Evolutionary conservation across 1,284 basidiomycete genomes (phyloP), one percentile per base, ranked within the genome.

Genomic region (Malassezia sp.): DNA sequence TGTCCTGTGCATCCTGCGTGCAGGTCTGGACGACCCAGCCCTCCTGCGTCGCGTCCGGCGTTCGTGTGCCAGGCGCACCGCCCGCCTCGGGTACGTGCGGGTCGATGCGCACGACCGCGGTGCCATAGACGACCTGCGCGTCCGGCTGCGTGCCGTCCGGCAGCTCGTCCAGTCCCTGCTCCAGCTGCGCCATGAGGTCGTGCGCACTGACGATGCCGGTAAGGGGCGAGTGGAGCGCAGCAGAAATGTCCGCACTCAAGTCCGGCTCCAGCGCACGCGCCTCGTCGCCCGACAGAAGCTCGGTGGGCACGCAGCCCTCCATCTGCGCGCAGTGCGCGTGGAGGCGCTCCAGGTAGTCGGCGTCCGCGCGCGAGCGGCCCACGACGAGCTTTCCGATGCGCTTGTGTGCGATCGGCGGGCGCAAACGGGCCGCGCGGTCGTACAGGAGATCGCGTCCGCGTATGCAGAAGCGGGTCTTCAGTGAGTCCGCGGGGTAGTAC

Each of bases 191-290:
- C 78, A 89, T 85, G 24, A 73, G 54, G 4, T 79, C 71, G 73
- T 91, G 88, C 0, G 84, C 85, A 69, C 90, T 84, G 2, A 97
- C 73, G 52, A 97, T 93, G 1, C 91, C 91, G 0, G 91, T 95
- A 58, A 83, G 79, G 3, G 85, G 82, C 49, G 82, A 86, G 72
- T 82, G 80, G 17, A 97, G 71, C 0, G 88, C 87, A 11, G 76
- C 78, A 0, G 75, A 74, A 42, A 95, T 84, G 33, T 80, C 74
- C 2, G 70, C 61, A 0, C 83, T 82, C 1, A 97, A 74, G 58
- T 85, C 78, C 0, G 90, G 89, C 69, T 95, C 91, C 51, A 89
- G 71, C 38, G 78, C 74, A 38, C 79, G 77, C 4, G 84, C 83
- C 63, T 84, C 76, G n/a, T 78, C 75, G 5, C 81, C 82, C 7